Percentiles rank a stretch among this genome's conserved stretches.
Conservation (phyloP, 2,329 filamentous ascomycete species). For the Neopestalotiopsis clavispora region DNA sequence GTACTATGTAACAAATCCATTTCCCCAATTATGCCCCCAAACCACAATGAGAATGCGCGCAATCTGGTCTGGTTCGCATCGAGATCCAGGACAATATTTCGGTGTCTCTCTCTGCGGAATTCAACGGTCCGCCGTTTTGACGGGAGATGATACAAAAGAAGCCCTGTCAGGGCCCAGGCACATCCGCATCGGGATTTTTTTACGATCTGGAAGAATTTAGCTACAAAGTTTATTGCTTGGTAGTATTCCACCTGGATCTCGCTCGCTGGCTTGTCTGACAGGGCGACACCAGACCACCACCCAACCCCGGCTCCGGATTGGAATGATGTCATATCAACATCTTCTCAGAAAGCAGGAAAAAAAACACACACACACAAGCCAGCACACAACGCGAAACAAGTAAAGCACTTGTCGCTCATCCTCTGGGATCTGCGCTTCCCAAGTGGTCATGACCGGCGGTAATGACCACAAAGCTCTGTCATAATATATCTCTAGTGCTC, state of each 20-base stretch:
- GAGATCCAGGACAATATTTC: not conserved
- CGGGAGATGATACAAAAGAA: not conserved
- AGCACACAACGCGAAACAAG: not conserved
- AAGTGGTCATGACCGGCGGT: not conserved
- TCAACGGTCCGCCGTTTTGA: not conserved
- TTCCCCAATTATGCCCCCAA: not conserved
- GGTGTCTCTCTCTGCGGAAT: not conserved
- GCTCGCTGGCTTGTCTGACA: not conserved
- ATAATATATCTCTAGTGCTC: too few species aligned
- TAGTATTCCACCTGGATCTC: not conserved
- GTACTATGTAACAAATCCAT: not conserved
- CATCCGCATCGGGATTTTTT: not conserved
- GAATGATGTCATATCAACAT: conserved; percentile 12
- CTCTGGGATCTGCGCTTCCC: not conserved
- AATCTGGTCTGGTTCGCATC: not conserved
- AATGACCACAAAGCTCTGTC: not conserved
- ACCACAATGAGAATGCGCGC: not conserved
- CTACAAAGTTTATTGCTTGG: too few species aligned
- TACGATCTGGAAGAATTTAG: not conserved
- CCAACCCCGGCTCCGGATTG: not conserved
- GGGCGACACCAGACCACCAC: not conserved
- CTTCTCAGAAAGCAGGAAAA: conserved; percentile 2
- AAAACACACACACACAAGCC: too few species aligned
- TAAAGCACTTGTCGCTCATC: not conserved
- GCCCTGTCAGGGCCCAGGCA: not conserved